phyloP scores from a whole-genome alignment of 2,329 filamentous ascomycete genomes.

The Colletotrichum tropicale region DNA sequence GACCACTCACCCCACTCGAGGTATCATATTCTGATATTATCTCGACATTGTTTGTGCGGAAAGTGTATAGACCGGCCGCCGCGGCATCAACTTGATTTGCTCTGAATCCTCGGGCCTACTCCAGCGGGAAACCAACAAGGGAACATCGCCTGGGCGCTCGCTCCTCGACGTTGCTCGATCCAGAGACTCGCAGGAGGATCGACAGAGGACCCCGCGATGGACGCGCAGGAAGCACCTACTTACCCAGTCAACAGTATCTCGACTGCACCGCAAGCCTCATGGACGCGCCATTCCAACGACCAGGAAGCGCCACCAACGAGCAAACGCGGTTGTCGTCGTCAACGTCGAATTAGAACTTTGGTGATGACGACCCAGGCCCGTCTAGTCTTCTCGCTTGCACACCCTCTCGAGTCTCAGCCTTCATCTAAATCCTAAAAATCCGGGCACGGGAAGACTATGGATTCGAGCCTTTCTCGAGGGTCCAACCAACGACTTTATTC shows the following conservation, averaged over 20 bases:
- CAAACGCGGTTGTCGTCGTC: background rate
- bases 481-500: conserved; percentile 1
- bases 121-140: background rate
- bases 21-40: background rate
- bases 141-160: background rate
- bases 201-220: background rate
- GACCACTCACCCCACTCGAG: background rate
- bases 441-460: background rate
- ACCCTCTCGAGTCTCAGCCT: background rate
- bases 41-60: background rate
- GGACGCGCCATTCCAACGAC: conserved; percentile 3
- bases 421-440: background rate
- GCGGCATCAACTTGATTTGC: background rate
- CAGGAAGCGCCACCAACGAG: background rate
- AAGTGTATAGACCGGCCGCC: background rate
- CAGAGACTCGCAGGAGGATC: conserved; percentile 13
- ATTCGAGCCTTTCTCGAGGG: background rate
- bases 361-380: background rate
- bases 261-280: background rate
- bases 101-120: background rate
- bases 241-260: background rate
- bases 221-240: background rate
- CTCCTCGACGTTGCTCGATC: background rate
- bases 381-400: background rate
- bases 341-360: background rate